These are phyloP conservation scores for Ophiostoma populinum DNA, from an alignment of 2,329 filamentous ascomycete species.

Conservation along the genomic window DNA sequence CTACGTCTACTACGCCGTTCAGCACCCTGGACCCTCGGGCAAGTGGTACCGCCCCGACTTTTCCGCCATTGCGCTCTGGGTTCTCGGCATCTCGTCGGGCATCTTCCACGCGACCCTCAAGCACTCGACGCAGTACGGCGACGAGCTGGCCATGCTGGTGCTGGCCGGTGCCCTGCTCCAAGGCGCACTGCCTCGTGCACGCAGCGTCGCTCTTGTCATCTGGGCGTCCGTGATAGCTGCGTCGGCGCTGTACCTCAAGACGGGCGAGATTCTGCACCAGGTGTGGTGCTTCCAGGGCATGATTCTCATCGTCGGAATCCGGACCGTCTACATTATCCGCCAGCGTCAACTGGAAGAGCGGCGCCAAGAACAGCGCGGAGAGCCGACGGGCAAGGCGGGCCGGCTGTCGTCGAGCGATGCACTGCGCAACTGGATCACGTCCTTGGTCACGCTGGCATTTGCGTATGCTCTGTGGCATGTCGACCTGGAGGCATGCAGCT, in stretches of 20 bases:
- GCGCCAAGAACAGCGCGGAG: neutral
- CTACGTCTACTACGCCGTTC: slow-evolving; percentile 28
- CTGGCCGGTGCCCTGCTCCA: slow-evolving; percentile 34
- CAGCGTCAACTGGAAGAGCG: neutral
- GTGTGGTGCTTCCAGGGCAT: slow-evolving; percentile 20
- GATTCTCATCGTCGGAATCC: slow-evolving; percentile 18
- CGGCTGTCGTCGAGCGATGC: neutral
- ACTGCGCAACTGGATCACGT: neutral
- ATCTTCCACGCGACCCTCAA: slow-evolving; percentile 28
- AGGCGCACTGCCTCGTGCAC: slow-evolving; percentile 25
- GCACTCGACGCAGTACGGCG: slow-evolving; percentile 27
- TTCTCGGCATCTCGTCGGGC: slow-evolving; percentile 25
- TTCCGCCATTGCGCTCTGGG: slow-evolving; percentile 23
- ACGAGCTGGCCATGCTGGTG: slow-evolving; percentile 42
- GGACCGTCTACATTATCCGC: slow-evolving; percentile 19
- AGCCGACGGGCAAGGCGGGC: neutral
- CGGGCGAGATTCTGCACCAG: slow-evolving; percentile 26
- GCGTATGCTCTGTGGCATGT: slow-evolving; percentile 40
- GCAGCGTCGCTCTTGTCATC: slow-evolving; percentile 20
- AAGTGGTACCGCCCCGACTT: slow-evolving; percentile 18
- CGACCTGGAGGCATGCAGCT: slow-evolving; percentile 32
- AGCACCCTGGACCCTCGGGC: slow-evolving; percentile 16
- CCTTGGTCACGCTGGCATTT: slow-evolving; percentile 9
- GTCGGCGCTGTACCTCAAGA: slow-evolving; percentile 24
- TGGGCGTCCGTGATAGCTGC: slow-evolving; percentile 23